A percentile compares a stretch with the other conserved stretches of the same genome.
Evolutionary conservation across 2,329 filamentous ascomycete species (phyloP).

Genomic region (Alternaria novae-zelandiae): DNA sequence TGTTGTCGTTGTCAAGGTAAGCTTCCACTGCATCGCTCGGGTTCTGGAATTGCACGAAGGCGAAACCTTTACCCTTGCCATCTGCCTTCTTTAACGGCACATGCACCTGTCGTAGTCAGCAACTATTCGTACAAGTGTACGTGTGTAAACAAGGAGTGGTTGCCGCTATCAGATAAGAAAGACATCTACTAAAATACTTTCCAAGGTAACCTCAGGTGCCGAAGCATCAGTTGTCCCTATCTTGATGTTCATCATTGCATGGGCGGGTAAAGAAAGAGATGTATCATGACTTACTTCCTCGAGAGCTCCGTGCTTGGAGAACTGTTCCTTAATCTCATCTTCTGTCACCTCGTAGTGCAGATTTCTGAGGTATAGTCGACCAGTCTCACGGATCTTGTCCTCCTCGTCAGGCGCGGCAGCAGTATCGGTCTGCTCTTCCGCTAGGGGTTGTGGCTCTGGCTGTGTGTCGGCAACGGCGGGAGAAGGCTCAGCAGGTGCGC

Average conservation of each 20-base stretch:
- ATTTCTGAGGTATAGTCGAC: constrained; percentile 87
- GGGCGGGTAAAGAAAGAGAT: constrained; percentile 22
- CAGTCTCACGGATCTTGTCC: constrained; percentile 72
- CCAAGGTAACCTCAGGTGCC: constrained; percentile 87
- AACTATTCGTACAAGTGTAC: not conserved
- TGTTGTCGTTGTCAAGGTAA: constrained; percentile 79
- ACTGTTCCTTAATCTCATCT: constrained; percentile 75
- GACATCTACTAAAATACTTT: constrained; percentile 99
- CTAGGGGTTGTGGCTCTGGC: constrained; percentile 5
- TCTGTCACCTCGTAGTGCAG: constrained; percentile 81
- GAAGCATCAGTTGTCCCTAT: constrained; percentile 99
- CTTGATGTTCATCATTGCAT: constrained; percentile 85
- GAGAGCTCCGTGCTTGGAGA: constrained; percentile 74
- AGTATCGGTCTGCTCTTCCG: constrained; percentile 47
- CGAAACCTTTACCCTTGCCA: constrained; percentile 85
- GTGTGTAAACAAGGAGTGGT: not conserved
- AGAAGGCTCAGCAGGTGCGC: constrained; percentile 16
- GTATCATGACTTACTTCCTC: constrained; percentile 76
- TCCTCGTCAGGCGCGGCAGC: constrained; percentile 53
- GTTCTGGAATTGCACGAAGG: constrained; percentile 80
- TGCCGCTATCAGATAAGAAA: constrained; percentile 77
- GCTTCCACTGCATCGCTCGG: constrained; percentile 77
- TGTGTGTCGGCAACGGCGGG: constrained; percentile 14
- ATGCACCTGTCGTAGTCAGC: constrained; percentile 72
- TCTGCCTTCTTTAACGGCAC: constrained; percentile 74